Base-by-base conservation (phyloP, 306 rosid genomes). In the Sesbania bispinosa region DNA sequence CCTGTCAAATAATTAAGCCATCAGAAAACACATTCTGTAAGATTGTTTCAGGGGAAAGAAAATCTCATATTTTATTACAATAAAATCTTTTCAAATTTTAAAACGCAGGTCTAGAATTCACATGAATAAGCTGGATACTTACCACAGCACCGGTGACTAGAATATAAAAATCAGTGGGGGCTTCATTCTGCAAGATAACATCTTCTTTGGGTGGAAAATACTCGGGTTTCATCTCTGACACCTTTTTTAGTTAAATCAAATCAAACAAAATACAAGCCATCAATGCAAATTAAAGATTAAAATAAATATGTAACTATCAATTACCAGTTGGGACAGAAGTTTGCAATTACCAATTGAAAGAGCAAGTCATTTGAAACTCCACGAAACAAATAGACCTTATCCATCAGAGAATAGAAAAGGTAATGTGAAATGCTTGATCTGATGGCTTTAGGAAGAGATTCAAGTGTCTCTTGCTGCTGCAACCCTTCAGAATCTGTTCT, bases 121-220 rank as follows among this genome's bases (percentile, higher is more conserved):
- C 11, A 69, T 32, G 4, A 64, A 41, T 46, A 58, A 51, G 59
- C 62, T 39, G 20, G 35, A 63, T 16, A 66, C 55, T 74, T 89
- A 94, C 99, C 96, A 85, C 96, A 4, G 92, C 88, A 47, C 97
- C 99, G 16, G 90, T 86, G 62, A 89, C 97, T 14, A 91, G 86
- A 58, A 95, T 63, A 72, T 95, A 95, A 77, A 95, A 92, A 66
- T 95, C 97, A 36, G 97, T 95, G 4, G 99, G 97, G 14, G 97
- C 96, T 82, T 95, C 99, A 15, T 91, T 91, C 86, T 95, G 96
- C 80, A 95, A 85, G 77, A 95, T 89, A 26, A 95, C 90, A 72
- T 95, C 99, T 78, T 95, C 99, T 74, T 84, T 95, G 13, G 97
- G 99, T 15, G 99, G 99, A 83, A 95, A 95, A 39, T 91, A 95